A percentile compares a stretch with the other conserved stretches of the same genome.
Evolutionary conservation across 148 eudicot species (phyloP).

Genomic region (Silene latifolia): DNA sequence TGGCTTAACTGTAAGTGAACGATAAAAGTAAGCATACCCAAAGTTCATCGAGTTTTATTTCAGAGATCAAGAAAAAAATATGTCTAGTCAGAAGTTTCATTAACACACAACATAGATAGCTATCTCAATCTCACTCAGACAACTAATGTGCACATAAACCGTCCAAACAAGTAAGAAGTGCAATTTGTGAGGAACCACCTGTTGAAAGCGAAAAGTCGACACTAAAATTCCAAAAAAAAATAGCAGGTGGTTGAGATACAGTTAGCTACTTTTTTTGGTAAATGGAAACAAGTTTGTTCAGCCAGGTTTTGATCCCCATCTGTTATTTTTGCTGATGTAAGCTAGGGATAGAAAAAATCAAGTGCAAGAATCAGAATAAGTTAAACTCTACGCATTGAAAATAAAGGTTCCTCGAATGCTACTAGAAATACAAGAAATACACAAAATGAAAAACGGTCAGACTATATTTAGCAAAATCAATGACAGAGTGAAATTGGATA

Average conservation of each 20-base stretch:
- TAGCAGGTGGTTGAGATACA: too few species aligned
- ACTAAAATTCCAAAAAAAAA: too few species aligned
- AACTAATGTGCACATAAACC: not conserved
- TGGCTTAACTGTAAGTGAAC: slow-evolving; percentile 61
- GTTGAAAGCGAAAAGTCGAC: too few species aligned
- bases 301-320: too few species aligned
- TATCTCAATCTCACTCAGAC: not conserved
- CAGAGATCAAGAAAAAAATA: not conserved
- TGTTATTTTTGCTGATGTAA: not conserved
- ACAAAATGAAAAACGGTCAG: not conserved
- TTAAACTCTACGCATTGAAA: not conserved
- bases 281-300: too few species aligned
- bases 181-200: not conserved
- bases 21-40: slow-evolving; percentile 11
- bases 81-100: not conserved
- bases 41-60: not conserved
- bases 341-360: not conserved
- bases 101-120: not conserved
- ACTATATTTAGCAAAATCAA: not conserved
- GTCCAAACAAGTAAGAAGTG: not conserved
- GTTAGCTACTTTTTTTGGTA: too few species aligned
- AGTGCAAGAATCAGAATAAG: not conserved
- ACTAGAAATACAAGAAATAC: not conserved
- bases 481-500: not conserved
- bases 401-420: not conserved